Base-by-base conservation (phyloP, 495 filamentous ascomycete species). In the Acidiella bohemica region DNA sequence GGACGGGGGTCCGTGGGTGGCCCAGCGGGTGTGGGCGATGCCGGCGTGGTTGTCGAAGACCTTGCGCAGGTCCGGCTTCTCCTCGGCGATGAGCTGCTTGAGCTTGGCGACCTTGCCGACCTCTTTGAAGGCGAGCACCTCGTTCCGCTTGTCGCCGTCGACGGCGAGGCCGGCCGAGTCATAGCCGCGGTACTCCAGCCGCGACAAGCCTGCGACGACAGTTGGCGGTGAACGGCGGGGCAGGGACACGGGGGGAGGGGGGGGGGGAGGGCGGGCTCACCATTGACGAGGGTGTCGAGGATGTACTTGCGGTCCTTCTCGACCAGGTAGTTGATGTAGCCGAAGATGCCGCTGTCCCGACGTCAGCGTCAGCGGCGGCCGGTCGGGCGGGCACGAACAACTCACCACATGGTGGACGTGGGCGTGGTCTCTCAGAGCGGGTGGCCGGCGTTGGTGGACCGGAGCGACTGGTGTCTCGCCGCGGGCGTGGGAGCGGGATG, bases 1-100 rank as follows among this genome's bases (percentile, higher is more conserved):
- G 39, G 86, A 93, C 19, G 90, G 90, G 37, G 81, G 78, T 42
- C 90, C 90, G 67, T 97, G 90, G 44, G 90, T 97, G 46, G 90
- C 90, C 90, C 90, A 97, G 56, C 90, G 78, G 43, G 90, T 97
- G 75, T 97, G 90, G 53, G 90, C 81, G 67, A 97, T 97, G 59
- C 88, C 90, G 59, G 82, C 85, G 64, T 96, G 90, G 37, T 84
- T 95, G 59, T 95, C 90, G 60, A 94, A 96, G 51, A 84, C 72
- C 67, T 92, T 93, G 58, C 70, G 80, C 53, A 85, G 66, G 65
- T 96, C 83, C 57, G 82, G 75, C 52, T 87, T 72, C 54, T 69
- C 69, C 58, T 84, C 76, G 18, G 78, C 81, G 53, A 95, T 86
- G 63, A 96, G 83, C 61, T 84, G 67, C 73, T 82, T 92, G 57